Conservation (phyloP, 192 early-diverging fungal species). For the Gonapodya sp. region DNA sequence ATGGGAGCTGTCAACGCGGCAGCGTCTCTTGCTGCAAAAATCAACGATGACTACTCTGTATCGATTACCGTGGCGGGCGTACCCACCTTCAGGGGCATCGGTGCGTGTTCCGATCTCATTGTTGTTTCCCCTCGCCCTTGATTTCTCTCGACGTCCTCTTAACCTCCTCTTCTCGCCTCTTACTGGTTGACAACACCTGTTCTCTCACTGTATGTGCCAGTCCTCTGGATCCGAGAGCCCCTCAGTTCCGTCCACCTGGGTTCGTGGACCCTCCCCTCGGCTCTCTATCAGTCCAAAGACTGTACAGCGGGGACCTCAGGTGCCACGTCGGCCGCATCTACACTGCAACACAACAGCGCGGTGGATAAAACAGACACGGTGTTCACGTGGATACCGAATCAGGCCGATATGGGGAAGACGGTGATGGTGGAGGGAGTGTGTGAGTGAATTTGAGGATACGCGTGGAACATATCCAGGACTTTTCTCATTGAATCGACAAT, state of each 20-base stretch:
- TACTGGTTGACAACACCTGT: too few relatives aligned
- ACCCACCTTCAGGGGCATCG: background rate
- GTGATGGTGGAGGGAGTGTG: background rate
- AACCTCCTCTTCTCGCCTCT: too few relatives aligned
- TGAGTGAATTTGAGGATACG: background rate
- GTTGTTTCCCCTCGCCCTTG: background rate
- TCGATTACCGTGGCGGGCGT: background rate
- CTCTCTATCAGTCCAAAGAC: background rate
- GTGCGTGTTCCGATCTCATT: background rate
- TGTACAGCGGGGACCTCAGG: background rate
- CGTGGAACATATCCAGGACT: background rate
- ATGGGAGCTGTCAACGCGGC: background rate
- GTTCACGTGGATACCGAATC: background rate
- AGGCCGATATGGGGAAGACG: background rate
- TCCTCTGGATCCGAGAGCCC: background rate
- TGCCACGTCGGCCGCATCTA: background rate
- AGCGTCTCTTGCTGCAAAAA: background rate
- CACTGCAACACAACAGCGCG: background rate
- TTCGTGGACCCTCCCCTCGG: background rate
- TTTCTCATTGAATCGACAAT: background rate
- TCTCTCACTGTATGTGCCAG: background rate
- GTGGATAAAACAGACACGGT: background rate
- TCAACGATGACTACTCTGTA: background rate
- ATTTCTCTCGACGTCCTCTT: too few relatives aligned
- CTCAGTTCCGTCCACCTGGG: background rate